Percentiles rank a stretch among this genome's conserved stretches.
Evolutionary conservation across 495 filamentous ascomycete species (phyloP).

Genomic region (Penicillium paradoxum): DNA sequence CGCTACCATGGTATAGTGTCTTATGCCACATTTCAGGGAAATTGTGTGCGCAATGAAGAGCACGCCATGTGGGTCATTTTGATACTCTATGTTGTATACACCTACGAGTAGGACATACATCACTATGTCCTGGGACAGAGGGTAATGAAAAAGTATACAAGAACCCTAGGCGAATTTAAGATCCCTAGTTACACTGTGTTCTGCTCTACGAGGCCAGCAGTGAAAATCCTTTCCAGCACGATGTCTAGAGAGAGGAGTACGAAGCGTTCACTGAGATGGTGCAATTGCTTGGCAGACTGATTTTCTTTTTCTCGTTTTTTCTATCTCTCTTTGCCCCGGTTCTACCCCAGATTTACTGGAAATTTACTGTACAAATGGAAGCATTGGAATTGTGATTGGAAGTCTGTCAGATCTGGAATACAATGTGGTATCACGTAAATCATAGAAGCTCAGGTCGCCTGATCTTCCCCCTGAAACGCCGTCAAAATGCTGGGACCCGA

Average conservation of each 20-base stretch:
- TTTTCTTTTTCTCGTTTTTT: neutral
- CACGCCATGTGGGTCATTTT: constrained; percentile 4
- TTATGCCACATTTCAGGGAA: constrained; percentile 1
- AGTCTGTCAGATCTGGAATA: constrained; percentile 1
- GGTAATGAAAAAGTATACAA: too few relatives aligned
- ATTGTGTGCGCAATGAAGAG: neutral
- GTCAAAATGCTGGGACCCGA: constrained; percentile 15
- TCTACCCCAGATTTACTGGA: too few relatives aligned
- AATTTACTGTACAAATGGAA: too few relatives aligned
- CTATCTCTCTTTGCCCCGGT: too few relatives aligned
- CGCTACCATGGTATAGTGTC: neutral
- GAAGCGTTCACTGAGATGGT: neutral
- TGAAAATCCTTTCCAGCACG: too few relatives aligned
- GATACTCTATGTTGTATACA: neutral
- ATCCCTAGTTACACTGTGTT: too few relatives aligned
- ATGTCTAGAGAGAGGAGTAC: too few relatives aligned
- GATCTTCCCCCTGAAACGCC: constrained; percentile 15
- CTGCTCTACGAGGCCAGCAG: too few relatives aligned
- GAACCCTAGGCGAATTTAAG: too few relatives aligned
- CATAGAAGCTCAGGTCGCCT: constrained; percentile 3
- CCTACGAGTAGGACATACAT: too few relatives aligned
- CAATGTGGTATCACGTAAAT: constrained; percentile 23
- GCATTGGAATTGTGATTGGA: neutral
- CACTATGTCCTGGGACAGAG: too few relatives aligned
- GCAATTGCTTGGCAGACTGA: neutral